Base-by-base conservation (phyloP, 495 filamentous ascomycete genomes). In the Tuber brumale region DNA sequence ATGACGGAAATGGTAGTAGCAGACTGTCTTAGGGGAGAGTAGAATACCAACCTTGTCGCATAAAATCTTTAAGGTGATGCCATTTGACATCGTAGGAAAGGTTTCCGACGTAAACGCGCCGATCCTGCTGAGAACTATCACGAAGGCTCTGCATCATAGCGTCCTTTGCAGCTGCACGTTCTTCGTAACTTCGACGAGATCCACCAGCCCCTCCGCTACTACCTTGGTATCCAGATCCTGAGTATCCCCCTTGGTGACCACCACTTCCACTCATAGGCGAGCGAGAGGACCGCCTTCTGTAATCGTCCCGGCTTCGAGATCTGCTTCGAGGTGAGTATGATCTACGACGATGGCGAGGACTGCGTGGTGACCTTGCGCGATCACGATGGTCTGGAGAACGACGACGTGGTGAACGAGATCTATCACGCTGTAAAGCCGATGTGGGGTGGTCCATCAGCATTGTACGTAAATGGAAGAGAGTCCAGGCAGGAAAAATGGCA, bases 11-110 rank as follows among this genome's bases (percentile, higher is more conserved):
- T 4, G 19, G 57, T 27, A 42, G 14, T 18, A 74, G 41, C 19
- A 19, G 61, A 57, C 39, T 27, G 48, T 72, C 27, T 73, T 57
- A 43, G 70, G 71, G 44, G 23, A 74, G 41, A 48, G 35, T 37
- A 41, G 72, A 71, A n/a, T 79, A 88, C 92, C 87, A 85, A 98
- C 95, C 95, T 90, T 97, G 92, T 89, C 95, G 90, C 95, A 99
- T 99, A 85, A 98, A 98, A 87, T 99, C 95, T 87, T 99, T 99
- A 69, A 99, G 89, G 82, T 97, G 95, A 88, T 97, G 94, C 96
- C 96, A 99, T 86, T 99, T 99, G 81, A 99, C 95, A 89, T 99
- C 95, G 86, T 99, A 99, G 66, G 94, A 94, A 78, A 99, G 88
- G 82, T 99, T 99, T 86, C 95, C 95, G 84, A 99, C 96, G 86